These are phyloP conservation scores for Trichoderma polysporum DNA, from an alignment of 2,329 filamentous ascomycete species.

Conservation along the genomic window DNA sequence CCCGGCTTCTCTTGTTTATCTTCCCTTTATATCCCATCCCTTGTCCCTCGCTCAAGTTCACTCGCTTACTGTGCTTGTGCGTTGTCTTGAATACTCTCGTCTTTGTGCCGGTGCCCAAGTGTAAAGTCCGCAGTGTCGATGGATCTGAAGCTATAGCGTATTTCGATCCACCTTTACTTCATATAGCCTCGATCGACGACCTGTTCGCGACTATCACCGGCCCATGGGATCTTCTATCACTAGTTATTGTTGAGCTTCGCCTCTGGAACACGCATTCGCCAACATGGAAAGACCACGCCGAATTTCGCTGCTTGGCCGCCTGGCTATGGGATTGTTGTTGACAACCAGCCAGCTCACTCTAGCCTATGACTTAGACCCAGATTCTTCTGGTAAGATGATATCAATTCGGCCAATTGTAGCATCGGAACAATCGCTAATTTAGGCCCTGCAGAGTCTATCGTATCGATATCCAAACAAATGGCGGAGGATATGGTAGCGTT, in stretches of 20 bases:
- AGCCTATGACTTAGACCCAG: slow-evolving; percentile 40
- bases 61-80: slow-evolving; percentile 17
- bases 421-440: not conserved
- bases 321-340: slow-evolving; percentile 30
- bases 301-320: slow-evolving; percentile 23
- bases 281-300: slow-evolving; percentile 26
- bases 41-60: slow-evolving; percentile 14
- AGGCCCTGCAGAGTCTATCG: slow-evolving; percentile 47
- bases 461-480: slow-evolving; percentile 49
- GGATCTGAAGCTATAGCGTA: not conserved
- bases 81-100: not conserved
- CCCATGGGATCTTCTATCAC: slow-evolving; percentile 5
- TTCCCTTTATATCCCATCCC: slow-evolving; percentile 2
- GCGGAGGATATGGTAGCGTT: slow-evolving; percentile 49
- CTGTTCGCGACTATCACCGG: not conserved
- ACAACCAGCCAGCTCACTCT: slow-evolving; percentile 28
- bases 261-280: not conserved
- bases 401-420: not conserved
- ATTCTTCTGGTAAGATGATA: slow-evolving; percentile 35
- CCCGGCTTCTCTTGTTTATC: slow-evolving; percentile 18
- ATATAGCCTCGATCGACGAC: not conserved
- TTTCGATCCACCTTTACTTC: not conserved
- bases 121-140: not conserved
- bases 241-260: slow-evolving; percentile 18
- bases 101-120: not conserved